Conservation (phyloP, 495 filamentous ascomycete species). For the Neurospora sublineolata region DNA sequence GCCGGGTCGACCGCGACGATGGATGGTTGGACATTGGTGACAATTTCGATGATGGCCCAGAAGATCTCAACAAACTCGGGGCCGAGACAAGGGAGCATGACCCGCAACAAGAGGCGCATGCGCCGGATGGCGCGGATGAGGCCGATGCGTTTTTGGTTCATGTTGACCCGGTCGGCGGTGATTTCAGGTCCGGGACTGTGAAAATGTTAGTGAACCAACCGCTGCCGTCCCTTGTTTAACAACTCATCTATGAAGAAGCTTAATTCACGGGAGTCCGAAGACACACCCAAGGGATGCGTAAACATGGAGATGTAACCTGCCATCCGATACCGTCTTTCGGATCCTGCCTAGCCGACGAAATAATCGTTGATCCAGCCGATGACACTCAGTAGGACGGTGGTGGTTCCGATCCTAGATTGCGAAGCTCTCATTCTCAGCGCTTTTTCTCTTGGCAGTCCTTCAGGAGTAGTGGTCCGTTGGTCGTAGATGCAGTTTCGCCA, state of each 20-base stretch:
- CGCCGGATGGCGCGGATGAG: constrained; percentile 25
- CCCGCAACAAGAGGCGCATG: constrained; percentile 13
- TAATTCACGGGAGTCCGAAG: neutral
- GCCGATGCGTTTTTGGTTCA: neutral
- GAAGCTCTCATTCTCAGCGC: neutral
- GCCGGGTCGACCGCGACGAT: constrained; percentile 40
- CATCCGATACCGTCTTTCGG: neutral
- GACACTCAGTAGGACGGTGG: neutral
- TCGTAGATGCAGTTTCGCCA: neutral
- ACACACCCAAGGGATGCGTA: neutral
- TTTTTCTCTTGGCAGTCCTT: neutral
- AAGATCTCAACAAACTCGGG: constrained; percentile 40
- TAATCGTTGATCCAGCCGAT: neutral
- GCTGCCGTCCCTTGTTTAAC: neutral
- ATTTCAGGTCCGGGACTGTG: constrained; percentile 7
- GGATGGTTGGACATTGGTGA: constrained; percentile 28
- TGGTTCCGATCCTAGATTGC: neutral
- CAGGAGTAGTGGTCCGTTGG: neutral
- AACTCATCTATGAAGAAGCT: neutral
- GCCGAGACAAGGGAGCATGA: constrained; percentile 30
- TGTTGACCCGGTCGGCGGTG: constrained; percentile 1
- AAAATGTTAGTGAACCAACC: neutral
- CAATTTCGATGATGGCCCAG: constrained; percentile 31
- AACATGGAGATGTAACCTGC: neutral
- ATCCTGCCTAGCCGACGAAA: neutral